phyloP scores from a whole-genome alignment of 352 stramenopile genomes.

The Peronospora tabacina region DNA sequence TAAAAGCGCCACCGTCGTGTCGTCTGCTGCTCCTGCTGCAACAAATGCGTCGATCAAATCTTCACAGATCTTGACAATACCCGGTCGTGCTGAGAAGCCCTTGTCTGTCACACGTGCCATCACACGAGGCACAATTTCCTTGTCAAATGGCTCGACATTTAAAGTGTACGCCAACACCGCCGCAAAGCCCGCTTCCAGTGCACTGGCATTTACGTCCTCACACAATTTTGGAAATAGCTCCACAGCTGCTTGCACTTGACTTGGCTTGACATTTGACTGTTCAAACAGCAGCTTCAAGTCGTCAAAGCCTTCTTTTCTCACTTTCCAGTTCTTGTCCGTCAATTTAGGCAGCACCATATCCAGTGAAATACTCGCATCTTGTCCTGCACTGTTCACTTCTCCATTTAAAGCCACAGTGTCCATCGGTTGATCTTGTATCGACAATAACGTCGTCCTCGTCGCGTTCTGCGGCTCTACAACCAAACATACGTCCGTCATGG shows the following conservation, averaged over 20 bases:
- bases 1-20: constrained; percentile 61
- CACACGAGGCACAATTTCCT: constrained; percentile 50
- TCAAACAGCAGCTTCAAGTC: constrained; percentile 62
- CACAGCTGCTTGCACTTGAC: constrained; percentile 43
- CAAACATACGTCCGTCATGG: constrained; percentile 15
- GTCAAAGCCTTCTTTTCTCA: constrained; percentile 77
- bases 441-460: constrained; percentile 7
- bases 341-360: constrained; percentile 50
- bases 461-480: constrained; percentile 3
- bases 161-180: constrained; percentile 67
- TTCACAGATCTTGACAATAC: constrained; percentile 72
- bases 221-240: constrained; percentile 75
- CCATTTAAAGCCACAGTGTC: constrained; percentile 26
- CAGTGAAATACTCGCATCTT: constrained; percentile 13
- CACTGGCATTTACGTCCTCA: constrained; percentile 74
- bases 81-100: constrained; percentile 69
- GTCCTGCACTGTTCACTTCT: constrained; percentile 19
- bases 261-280: constrained; percentile 30
- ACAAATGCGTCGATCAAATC: constrained; percentile 71
- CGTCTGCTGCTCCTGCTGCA: constrained; percentile 61
- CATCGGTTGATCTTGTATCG: constrained; percentile 17
- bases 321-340: constrained; percentile 83
- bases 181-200: constrained; percentile 68
- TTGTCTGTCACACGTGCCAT: constrained; percentile 82
- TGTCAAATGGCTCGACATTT: constrained; percentile 58